Conservation (phyloP, 2,329 filamentous ascomycete genomes). For the Fusarium domesticum region DNA sequence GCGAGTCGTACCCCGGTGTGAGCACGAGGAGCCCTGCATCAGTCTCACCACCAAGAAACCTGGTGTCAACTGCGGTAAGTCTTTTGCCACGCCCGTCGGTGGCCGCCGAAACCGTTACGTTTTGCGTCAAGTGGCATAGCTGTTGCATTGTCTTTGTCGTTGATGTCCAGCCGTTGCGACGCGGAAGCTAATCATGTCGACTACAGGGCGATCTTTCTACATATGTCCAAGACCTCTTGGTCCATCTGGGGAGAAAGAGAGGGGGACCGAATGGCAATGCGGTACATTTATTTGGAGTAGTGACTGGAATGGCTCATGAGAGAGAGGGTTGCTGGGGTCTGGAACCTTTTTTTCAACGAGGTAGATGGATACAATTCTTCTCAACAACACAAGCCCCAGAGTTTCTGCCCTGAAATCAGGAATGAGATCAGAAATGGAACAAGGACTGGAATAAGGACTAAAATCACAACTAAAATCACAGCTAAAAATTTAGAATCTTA, state of each 20-base stretch:
- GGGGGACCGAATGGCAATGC: conserved; percentile 82
- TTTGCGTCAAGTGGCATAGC: conserved; percentile 10
- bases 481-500: no score
- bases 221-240: conserved; percentile 71
- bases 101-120: neutral
- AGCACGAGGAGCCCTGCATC: conserved; percentile 85
- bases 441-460: no score
- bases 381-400: no score
- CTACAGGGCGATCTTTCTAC: conserved; percentile 58
- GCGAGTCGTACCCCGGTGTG: conserved; percentile 72
- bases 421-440: no score
- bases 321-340: no score
- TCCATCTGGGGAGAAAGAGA: conserved; percentile 81
- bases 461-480: no score
- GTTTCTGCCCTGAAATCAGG: no score
- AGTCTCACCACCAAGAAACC: conserved; percentile 82
- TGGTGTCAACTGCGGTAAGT: conserved; percentile 72
- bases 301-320: conserved; percentile 46
- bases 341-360: no score
- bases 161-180: conserved; percentile 4
- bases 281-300: conserved; percentile 74
- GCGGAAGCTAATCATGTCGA: conserved; percentile 16
- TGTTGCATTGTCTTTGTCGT: conserved; percentile 7
- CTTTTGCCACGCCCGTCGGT: conserved; percentile 3
- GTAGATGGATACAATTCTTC: no score